A percentile compares a stretch with the other conserved stretches of the same genome.
These are phyloP conservation scores for Pseudocercospora fijiensis DNA, from an alignment of 2,329 filamentous ascomycete genomes.

Conservation along the genomic window DNA sequence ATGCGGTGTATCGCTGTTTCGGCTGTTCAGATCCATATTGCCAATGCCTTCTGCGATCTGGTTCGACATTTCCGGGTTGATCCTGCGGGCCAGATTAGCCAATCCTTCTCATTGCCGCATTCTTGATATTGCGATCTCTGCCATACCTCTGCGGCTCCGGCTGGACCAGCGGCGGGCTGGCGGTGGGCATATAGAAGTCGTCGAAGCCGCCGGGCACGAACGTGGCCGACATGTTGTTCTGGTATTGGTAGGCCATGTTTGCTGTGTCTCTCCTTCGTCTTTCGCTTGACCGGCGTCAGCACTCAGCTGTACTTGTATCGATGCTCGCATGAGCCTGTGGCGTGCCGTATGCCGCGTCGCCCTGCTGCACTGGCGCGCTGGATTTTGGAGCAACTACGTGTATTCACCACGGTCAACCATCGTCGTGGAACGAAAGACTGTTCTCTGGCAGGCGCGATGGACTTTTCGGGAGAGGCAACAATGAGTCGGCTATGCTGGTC, in stretches of 20 bases:
- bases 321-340: conserved; percentile 1
- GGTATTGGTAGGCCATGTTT: conserved; percentile 25
- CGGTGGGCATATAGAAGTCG: conserved; percentile 63
- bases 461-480: conserved; percentile 5
- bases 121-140: background rate
- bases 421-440: background rate
- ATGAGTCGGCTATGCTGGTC: conserved; percentile 1
- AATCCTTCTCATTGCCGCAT: background rate
- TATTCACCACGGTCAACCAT: conserved; percentile 8
- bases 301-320: conserved; percentile 1
- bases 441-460: conserved; percentile 5
- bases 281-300: background rate
- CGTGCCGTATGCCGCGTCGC: conserved; percentile 1
- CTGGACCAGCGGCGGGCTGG: conserved; percentile 62
- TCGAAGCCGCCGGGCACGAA: conserved; percentile 67
- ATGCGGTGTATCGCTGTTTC: conserved; percentile 61
- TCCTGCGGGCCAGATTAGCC: conserved; percentile 21
- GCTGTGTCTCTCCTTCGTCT: background rate
- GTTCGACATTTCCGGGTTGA: conserved; percentile 75
- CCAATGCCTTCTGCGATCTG: conserved; percentile 95
- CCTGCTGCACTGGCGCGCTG: background rate
- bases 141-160: conserved; percentile 68
- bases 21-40: conserved; percentile 65
- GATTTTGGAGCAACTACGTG: background rate
- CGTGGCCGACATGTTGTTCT: conserved; percentile 54